phyloP scores from a whole-genome alignment of 108 stramenopile genomes.

The Schizochytrium sp. region DNA sequence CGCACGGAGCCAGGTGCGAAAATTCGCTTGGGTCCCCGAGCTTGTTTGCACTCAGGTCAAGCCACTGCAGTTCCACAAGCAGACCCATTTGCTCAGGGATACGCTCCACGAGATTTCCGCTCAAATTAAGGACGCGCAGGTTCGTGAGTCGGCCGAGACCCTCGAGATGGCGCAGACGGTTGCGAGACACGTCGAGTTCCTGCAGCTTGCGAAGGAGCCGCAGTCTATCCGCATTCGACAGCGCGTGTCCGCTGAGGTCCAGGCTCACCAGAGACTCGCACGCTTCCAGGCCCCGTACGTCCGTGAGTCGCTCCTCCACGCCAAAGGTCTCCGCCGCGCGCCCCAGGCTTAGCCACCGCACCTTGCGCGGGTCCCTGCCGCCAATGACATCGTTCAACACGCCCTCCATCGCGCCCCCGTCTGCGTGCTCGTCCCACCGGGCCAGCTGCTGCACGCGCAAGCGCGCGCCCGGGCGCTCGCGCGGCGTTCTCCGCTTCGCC shows the following conservation, averaged over 20 bases:
- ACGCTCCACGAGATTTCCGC: background rate
- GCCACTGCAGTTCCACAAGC: background rate
- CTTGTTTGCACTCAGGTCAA: background rate
- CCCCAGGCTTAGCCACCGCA: background rate
- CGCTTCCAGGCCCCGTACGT: background rate
- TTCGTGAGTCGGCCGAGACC: background rate
- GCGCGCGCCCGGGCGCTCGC: too few species aligned
- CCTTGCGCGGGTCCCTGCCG: background rate
- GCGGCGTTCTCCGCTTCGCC: too few species aligned
- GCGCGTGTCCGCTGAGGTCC: background rate
- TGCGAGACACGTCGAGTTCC: background rate
- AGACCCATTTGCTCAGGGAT: background rate
- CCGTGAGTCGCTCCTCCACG: background rate
- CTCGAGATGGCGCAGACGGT: background rate
- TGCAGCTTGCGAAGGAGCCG: background rate
- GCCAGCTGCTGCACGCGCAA: too few species aligned
- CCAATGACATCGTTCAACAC: background rate
- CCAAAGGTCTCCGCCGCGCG: background rate
- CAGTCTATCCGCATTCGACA: background rate
- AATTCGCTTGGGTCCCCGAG: background rate
- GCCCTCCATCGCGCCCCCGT: background rate
- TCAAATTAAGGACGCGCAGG: background rate
- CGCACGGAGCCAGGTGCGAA: background rate
- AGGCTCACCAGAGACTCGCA: background rate
- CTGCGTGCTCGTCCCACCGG: too few species aligned